These are phyloP conservation scores for Skeletonema potamos DNA, from an alignment of 108 stramenopile genomes.

Conservation along the genomic window DNA sequence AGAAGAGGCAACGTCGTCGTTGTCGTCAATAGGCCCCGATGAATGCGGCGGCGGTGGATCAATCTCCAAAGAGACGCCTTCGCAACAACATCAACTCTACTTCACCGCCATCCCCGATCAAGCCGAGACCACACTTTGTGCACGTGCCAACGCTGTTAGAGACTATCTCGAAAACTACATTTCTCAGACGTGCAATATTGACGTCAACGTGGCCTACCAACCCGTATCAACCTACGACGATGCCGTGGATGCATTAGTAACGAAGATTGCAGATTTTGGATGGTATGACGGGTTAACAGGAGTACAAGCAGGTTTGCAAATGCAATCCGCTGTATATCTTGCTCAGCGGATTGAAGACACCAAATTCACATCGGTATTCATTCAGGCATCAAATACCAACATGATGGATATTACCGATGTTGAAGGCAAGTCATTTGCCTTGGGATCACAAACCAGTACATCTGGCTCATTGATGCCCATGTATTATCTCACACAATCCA, in stretches of 20 bases:
- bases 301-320: neutral
- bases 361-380: conserved; percentile 6
- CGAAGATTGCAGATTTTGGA: neutral
- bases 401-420: neutral
- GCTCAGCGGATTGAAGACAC: conserved; percentile 1
- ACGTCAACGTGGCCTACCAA: neutral
- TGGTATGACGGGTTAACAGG: conserved; percentile 8
- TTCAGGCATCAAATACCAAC: neutral
- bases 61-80: no score
- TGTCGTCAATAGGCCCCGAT: no score
- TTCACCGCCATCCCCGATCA: no score
- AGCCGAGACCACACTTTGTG: neutral
- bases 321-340: neutral
- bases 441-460: neutral
- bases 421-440: neutral
- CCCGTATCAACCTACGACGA: neutral
- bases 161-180: conserved; percentile 5
- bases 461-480: neutral
- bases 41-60: no score
- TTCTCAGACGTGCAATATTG: neutral
- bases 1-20: no score
- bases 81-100: no score
- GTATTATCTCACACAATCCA: neutral
- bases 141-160: no score
- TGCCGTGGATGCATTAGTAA: neutral